Conservation (phyloP, 345 rosid genomes). For the Populus davidiana region DNA sequence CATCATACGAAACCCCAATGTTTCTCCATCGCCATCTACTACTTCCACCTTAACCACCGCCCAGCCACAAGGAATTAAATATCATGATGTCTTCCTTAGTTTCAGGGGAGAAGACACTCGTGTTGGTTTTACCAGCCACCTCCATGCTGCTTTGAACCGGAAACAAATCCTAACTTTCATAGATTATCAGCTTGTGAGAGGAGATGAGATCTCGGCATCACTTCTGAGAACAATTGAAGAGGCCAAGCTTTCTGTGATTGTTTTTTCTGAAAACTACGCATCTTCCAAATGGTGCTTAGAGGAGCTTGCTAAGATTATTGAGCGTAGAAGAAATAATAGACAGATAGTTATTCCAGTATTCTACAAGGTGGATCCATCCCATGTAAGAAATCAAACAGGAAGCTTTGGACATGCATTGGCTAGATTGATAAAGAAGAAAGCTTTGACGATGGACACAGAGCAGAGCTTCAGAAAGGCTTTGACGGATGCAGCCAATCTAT, state of each 20-base stretch:
- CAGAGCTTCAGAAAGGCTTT: no score
- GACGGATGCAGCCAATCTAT: no score
- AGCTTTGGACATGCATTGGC: not conserved
- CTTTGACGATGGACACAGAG: no score
- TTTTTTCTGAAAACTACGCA: not conserved
- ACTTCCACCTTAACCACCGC: not conserved
- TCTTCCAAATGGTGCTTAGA: not conserved
- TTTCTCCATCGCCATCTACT: not conserved
- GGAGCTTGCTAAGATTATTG: not conserved
- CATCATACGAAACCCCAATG: no score
- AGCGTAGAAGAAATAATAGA: not conserved
- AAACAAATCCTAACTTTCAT: no score
- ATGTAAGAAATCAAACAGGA: not conserved
- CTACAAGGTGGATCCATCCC: not conserved
- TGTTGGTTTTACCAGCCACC: not conserved
- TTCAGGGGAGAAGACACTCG: not conserved
- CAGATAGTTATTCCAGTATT: not conserved
- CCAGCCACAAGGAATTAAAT: no score
- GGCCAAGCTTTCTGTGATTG: not conserved
- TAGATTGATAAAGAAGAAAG: not conserved
- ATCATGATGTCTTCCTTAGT: slow-evolving; percentile 2
- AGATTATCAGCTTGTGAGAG: no score
- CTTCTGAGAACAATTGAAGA: not conserved
- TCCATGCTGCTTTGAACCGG: no score
- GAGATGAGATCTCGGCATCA: not conserved